These are phyloP conservation scores for Candida silvicultrix DNA, from an alignment of 805 yeast species.

Conservation along the genomic window DNA sequence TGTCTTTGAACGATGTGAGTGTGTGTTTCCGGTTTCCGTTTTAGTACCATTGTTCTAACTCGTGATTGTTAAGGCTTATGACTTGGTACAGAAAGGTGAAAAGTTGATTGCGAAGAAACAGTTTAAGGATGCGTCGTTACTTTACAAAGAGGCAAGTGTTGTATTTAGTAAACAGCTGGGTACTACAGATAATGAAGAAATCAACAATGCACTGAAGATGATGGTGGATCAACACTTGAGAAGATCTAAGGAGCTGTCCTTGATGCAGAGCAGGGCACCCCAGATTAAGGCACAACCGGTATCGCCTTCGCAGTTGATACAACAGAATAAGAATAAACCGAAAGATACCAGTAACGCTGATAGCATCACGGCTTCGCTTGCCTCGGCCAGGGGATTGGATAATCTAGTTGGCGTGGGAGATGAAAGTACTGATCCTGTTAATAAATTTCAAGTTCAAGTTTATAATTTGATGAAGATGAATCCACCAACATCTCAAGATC, in stretches of 20 bases:
- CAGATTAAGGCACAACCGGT: constrained; percentile 1
- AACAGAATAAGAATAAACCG: background rate
- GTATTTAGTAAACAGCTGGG: constrained; percentile 23
- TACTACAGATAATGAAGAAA: constrained; percentile 20
- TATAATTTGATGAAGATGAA: constrained; percentile 11
- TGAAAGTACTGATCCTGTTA: constrained; percentile 15
- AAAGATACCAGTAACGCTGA: background rate
- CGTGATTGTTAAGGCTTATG: constrained; percentile 33
- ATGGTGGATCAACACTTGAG: constrained; percentile 23
- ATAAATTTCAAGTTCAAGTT: constrained; percentile 16
- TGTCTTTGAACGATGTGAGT: constrained; percentile 2
- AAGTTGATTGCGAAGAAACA: constrained; percentile 36
- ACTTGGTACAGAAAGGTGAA: constrained; percentile 48
- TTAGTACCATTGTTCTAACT: background rate
- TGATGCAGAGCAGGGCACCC: constrained; percentile 6
- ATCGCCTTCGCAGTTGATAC: background rate
- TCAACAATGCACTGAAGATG: constrained; percentile 23
- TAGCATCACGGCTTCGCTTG: constrained; percentile 6
- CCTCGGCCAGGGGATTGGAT: constrained; percentile 10
- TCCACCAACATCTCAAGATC: constrained; percentile 9
- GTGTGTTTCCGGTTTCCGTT: too few species aligned
- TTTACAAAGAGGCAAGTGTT: constrained; percentile 32
- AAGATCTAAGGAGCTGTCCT: constrained; percentile 25
- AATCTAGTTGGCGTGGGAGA: background rate
- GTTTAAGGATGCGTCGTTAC: constrained; percentile 31